Conservation (phyloP, 2,329 filamentous ascomycete genomes). For the Ophiostoma angusticollis region DNA sequence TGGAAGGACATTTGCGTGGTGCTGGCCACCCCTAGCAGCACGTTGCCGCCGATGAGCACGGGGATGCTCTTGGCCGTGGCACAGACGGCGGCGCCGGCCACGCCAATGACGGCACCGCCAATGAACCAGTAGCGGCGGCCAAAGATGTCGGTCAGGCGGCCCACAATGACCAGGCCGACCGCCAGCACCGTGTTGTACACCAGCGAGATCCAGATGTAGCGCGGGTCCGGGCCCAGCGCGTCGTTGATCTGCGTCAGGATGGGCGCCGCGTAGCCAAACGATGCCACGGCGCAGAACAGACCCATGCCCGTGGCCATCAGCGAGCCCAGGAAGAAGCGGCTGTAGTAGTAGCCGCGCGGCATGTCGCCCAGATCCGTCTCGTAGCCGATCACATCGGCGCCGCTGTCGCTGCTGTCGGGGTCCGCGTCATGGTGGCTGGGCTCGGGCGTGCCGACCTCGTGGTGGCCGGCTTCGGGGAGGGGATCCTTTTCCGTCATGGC, state of each 20-base stretch:
- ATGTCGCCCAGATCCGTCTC: too few relatives aligned
- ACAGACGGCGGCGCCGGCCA: slow-evolving; percentile 10
- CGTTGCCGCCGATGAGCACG: slow-evolving; percentile 12
- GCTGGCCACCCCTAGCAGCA: slow-evolving; percentile 10
- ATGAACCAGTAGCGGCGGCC: slow-evolving; percentile 14
- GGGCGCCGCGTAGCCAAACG: slow-evolving; percentile 1
- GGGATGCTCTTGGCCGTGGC: slow-evolving; percentile 8
- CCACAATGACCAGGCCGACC: slow-evolving; percentile 7
- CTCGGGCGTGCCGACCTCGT: too few relatives aligned
- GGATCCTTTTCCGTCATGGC: too few relatives aligned
- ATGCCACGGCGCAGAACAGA: background rate
- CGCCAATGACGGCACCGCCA: slow-evolving; percentile 9
- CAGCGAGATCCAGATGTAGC: slow-evolving; percentile 20
- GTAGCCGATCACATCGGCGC: too few relatives aligned
- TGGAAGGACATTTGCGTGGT: slow-evolving; percentile 13
- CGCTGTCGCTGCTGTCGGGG: too few relatives aligned
- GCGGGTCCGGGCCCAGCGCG: slow-evolving; percentile 1
- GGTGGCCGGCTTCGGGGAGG: too few relatives aligned
- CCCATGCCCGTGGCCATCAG: background rate
- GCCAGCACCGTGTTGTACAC: slow-evolving; percentile 19
- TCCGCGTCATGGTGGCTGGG: too few relatives aligned
- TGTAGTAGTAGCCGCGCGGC: background rate
- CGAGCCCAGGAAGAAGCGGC: background rate
- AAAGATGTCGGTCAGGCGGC: slow-evolving; percentile 10
- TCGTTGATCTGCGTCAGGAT: slow-evolving; percentile 3